A percentile compares a stretch with the other conserved stretches of the same genome.
Evolutionary conservation across 2,329 filamentous ascomycete genomes (phyloP).

Genomic region (Aspergillus puulaauensis): DNA sequence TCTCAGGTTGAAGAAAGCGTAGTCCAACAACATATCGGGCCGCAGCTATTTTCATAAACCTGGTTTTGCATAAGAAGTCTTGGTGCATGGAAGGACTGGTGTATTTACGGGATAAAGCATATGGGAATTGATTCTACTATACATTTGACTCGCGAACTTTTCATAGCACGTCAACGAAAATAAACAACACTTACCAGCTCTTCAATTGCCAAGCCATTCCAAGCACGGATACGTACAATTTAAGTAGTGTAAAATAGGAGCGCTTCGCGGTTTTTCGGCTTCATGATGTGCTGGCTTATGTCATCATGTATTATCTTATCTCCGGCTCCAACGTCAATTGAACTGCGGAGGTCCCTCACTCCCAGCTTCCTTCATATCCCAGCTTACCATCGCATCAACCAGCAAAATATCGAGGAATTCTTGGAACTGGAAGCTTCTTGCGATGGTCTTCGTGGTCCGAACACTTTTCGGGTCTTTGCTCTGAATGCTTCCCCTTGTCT

Average conservation of each 20-base stretch:
- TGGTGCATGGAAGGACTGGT: conserved; percentile 7
- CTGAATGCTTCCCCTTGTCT: conserved; percentile 20
- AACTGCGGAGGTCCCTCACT: conserved; percentile 12
- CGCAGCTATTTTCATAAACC: conserved; percentile 35
- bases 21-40: conserved; percentile 28
- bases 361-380: conserved; percentile 5
- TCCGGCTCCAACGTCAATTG: conserved; percentile 21
- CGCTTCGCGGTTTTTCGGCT: not conserved
- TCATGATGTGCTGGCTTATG: not conserved
- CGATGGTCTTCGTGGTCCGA: conserved; percentile 18
- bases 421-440: conserved; percentile 5
- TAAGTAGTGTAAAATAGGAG: not conserved
- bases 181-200: not conserved
- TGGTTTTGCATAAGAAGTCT: not conserved
- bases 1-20: conserved; percentile 44
- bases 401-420: not conserved
- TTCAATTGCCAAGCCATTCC: not conserved
- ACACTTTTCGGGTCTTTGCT: conserved; percentile 18
- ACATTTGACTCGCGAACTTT: not conserved
- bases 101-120: conserved; percentile 18
- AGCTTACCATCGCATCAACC: not conserved
- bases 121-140: conserved; percentile 6
- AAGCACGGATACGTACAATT: not conserved
- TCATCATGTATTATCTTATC: conserved; percentile 31
- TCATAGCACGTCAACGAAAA: not conserved